A percentile compares a stretch with the other conserved stretches of the same genome.
Conservation (phyloP, 345 rosid genomes). For the Odontarrhena argentea region DNA sequence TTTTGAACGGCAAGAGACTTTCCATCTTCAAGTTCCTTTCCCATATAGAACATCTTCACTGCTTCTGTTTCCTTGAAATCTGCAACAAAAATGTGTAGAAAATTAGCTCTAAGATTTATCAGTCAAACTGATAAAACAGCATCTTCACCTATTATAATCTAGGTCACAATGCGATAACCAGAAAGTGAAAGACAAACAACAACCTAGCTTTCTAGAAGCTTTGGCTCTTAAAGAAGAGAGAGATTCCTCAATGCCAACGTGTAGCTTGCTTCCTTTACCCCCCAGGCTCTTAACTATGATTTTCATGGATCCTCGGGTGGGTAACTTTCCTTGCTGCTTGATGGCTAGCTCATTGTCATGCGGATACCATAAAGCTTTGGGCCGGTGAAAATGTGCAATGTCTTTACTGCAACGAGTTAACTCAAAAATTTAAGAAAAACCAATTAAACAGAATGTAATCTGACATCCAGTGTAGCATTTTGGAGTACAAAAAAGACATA, state of each 20-base stretch:
- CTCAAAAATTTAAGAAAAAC: conserved; percentile 21
- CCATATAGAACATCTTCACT: conserved; percentile 76
- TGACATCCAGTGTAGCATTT: not conserved
- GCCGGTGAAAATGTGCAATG: conserved; percentile 91
- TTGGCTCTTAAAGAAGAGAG: conserved; percentile 77
- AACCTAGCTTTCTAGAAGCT: conserved; percentile 96
- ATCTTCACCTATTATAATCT: conserved; percentile 15
- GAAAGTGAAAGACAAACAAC: conserved; percentile 33
- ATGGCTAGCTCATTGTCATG: conserved; percentile 92
- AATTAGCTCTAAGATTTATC: conserved; percentile 32
- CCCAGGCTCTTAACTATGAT: conserved; percentile 91
- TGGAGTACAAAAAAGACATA: not conserved
- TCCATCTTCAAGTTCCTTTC: conserved; percentile 89
- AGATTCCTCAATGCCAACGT: conserved; percentile 84
- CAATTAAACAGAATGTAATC: conserved; percentile 12
- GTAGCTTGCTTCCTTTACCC: conserved; percentile 93
- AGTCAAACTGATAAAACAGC: conserved; percentile 9
- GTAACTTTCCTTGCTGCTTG: conserved; percentile 79
- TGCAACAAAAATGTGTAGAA: conserved; percentile 39
- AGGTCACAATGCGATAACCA: conserved; percentile 21
- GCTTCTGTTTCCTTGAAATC: conserved; percentile 90
- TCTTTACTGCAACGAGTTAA: conserved; percentile 69
- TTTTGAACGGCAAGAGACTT: conserved; percentile 76
- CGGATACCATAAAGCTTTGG: conserved; percentile 94
- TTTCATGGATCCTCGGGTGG: conserved; percentile 82